Base-by-base conservation (phyloP, 202 grass and related monocot species). In the Cymbopogon flexuosus region DNA sequence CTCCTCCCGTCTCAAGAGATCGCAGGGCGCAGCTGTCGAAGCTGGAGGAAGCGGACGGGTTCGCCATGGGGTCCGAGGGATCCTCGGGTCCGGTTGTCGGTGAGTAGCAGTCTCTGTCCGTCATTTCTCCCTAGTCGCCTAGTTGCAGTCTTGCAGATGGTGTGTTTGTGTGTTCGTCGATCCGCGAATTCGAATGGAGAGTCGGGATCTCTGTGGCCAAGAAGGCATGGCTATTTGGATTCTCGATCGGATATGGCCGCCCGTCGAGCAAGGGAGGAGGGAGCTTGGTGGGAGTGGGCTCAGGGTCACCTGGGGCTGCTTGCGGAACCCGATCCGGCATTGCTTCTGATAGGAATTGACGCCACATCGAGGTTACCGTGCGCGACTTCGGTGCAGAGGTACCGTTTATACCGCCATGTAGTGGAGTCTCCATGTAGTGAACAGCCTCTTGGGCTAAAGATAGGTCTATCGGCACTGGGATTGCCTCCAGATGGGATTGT, bases 61-160 rank as follows among this genome's bases (percentile, higher is more conserved):
- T 89, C 39, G 60, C 73, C 16, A 89, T 89, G 87, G 87, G 79
- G 39, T 73, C 83, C 16, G 86, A 88, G 62, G 86, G 76, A 63
- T 80, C 86, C 6, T 83, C 72, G 35, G 71, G 72, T 30, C 23
- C 16, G 47, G 72, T 83, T 18, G 62, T 83, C 36, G 81, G 72
- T 76, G 72, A 76, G 70, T 83, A 56, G 19, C 31, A 5, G 41
- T 52, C 78, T 65, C 23, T 54, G 31, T 1, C 23, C 40, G 37
- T 66, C 68, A 8, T 80, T 47, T 70, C 39, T 56, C 8, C 0
- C 11, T 8, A 13, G 64, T 15, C 63, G 24, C 42, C 49, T 13
- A 51, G 56, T 0, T 47, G 65, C n/a, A n/a, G n/a, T n/a, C n/a
- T n/a, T n/a, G n/a, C 22, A 11, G 3, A 5, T 5, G 16, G 36